Evolutionary conservation across 2,329 filamentous ascomycete species (phyloP).

Genomic region (Pyrenochaeta sp.): DNA sequence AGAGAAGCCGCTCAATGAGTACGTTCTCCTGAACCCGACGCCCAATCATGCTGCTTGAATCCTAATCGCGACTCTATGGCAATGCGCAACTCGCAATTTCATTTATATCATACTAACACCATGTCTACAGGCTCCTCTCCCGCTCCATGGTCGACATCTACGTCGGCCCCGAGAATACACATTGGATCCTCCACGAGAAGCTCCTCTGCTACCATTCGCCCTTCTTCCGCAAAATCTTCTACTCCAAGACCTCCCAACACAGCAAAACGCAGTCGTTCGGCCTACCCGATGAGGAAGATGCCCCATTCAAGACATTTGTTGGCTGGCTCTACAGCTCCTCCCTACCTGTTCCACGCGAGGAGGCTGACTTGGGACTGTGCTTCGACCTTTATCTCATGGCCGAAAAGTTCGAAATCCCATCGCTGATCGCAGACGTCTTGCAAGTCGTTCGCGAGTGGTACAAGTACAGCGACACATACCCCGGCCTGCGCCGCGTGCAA

Average conservation of each 20-base stretch:
- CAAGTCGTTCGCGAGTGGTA: conserved; percentile 61
- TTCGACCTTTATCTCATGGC: conserved; percentile 65
- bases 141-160: conserved; percentile 65
- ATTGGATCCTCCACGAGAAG: conserved; percentile 65
- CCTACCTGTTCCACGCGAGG: conserved; percentile 58
- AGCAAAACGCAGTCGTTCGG: conserved; percentile 53
- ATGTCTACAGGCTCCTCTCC: conserved; percentile 58
- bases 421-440: conserved; percentile 59
- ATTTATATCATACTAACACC: background rate
- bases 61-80: background rate
- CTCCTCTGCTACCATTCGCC: conserved; percentile 63
- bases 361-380: conserved; percentile 60
- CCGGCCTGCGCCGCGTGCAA: conserved; percentile 62
- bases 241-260: conserved; percentile 42
- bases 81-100: background rate
- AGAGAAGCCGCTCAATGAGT: conserved; percentile 49
- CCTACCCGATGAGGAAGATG: conserved; percentile 62
- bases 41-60: background rate
- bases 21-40: conserved; percentile 14
- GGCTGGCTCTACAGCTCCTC: conserved; percentile 62
- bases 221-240: conserved; percentile 64
- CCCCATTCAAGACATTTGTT: conserved; percentile 61
- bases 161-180: conserved; percentile 62
- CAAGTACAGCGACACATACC: conserved; percentile 62
- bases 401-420: conserved; percentile 61